Percentiles rank a stretch among this genome's conserved stretches.
Conservation (phyloP, 306 rosid genomes). For the Fagus sylvatica region DNA sequence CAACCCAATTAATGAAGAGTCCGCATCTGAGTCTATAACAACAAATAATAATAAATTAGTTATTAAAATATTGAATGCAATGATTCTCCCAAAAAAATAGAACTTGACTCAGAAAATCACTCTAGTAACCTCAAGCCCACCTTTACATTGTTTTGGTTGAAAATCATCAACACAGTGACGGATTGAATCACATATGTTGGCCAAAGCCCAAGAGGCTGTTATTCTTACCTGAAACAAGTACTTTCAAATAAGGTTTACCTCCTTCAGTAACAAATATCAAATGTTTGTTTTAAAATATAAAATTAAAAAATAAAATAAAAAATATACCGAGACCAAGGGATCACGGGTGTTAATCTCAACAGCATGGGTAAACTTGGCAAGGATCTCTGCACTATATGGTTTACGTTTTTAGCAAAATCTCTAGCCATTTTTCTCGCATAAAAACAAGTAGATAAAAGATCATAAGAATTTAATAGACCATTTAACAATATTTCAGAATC, state of each 20-base stretch:
- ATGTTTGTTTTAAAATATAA: not conserved
- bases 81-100: constrained; percentile 10
- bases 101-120: constrained; percentile 16
- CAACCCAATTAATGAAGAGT: constrained; percentile 47
- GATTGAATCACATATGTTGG: constrained; percentile 85
- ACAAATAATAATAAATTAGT: not conserved
- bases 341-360: constrained; percentile 76
- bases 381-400: constrained; percentile 77
- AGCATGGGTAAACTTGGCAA: constrained; percentile 71
- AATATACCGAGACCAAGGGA: constrained; percentile 64
- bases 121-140: constrained; percentile 42
- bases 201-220: constrained; percentile 97
- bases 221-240: constrained; percentile 66
- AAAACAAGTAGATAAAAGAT: constrained; percentile 17
- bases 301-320: not conserved
- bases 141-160: constrained; percentile 39
- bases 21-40: constrained; percentile 45
- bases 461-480: not conserved
- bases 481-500: constrained; percentile 30
- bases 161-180: constrained; percentile 50
- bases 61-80: constrained; percentile 4
- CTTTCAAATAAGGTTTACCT: constrained; percentile 17
- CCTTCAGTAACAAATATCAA: constrained; percentile 8
- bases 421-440: constrained; percentile 1
- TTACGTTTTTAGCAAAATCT: constrained; percentile 21